A percentile compares a stretch with the other conserved stretches of the same genome.
These are phyloP conservation scores for Hyphopichia buzzinii DNA, from an alignment of 1,139 yeast species.

Conservation along the genomic window DNA sequence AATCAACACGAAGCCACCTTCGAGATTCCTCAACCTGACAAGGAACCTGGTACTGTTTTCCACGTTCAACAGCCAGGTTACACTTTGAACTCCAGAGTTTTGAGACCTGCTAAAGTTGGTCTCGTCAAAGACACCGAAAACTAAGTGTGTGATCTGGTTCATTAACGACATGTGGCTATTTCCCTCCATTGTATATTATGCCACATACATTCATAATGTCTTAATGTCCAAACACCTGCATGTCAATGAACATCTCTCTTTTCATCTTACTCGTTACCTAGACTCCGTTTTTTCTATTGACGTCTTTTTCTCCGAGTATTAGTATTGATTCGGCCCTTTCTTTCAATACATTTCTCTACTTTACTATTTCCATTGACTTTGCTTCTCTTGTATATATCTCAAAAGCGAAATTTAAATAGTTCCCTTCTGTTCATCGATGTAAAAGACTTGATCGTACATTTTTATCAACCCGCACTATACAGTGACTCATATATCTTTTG, in stretches of 20 bases:
- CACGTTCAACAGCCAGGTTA: conserved; percentile 92
- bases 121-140: conserved; percentile 59
- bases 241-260: not conserved
- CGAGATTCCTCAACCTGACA: conserved; percentile 83
- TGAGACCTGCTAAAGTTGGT: conserved; percentile 97
- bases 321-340: no score
- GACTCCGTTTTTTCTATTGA: not conserved
- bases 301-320: no score
- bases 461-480: not conserved
- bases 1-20: conserved; percentile 92
- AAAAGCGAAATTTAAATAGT: not conserved
- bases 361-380: not conserved
- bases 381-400: not conserved
- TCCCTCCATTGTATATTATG: not conserved
- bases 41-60: conserved; percentile 91
- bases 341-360: no score
- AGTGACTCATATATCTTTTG: not conserved
- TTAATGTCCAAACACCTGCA: not conserved
- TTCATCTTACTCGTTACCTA: not conserved
- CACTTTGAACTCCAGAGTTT: conserved; percentile 79
- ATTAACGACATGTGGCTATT: not conserved
- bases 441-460: no score
- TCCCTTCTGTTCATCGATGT: no score
- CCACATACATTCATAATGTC: no score
- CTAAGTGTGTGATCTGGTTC: conserved; percentile 7